Base-by-base conservation (phyloP, 2,329 filamentous ascomycete species). In the Aspergillus ochraceoroseus region DNA sequence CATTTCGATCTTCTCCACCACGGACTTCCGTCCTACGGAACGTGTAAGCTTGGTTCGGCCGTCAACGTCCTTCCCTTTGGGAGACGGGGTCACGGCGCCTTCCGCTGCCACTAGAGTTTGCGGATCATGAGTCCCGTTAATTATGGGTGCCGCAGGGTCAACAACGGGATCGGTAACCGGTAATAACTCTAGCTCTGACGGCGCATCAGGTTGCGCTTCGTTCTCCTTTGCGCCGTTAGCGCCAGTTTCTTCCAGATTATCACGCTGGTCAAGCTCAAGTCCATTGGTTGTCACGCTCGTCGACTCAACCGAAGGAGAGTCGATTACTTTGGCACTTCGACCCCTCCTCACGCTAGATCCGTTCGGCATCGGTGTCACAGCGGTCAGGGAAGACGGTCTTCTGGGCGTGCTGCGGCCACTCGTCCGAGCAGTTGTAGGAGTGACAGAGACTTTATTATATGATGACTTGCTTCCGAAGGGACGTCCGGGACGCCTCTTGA, bases 381-480 rank as follows among this genome's bases (percentile, higher is more conserved):
- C 45, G 17, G 55, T 45, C 11, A 65, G 49, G 27, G 47, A 55
- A 4, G 58, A 57, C 5, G 54, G 46, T 44, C 61, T 54, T 12
- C 61, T 59, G 12, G 66, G 66, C 2, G 64, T 66, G 33, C 54
- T 59, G 34, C 64, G 64, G 27, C 62, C 59, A 41, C 54, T 61
- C 2, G 58, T 61, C 15, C 63, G 58, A 31, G 55, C 44, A 5
- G 58, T 54, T 5, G 57, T 59, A 7, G 64, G 60, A n/a, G 62
- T 66, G 22, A 49, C 49, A 7, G 53, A 44, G 22, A 45, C 38
- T 38, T 56, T 50, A 20, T 47, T 50, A 36, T 53, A 51, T 8
- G 46, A 35, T 28, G 53, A 57, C 38, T 55, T 58, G 31, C 56
- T 64, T 18, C 59, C 59, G 43, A 58, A 61, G 4, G 66, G 64